Percentiles rank a stretch among this genome's conserved stretches.
These are phyloP conservation scores for Pestalotiopsis sp. DNA, from an alignment of 2,329 filamentous ascomycete species.

Conservation along the genomic window DNA sequence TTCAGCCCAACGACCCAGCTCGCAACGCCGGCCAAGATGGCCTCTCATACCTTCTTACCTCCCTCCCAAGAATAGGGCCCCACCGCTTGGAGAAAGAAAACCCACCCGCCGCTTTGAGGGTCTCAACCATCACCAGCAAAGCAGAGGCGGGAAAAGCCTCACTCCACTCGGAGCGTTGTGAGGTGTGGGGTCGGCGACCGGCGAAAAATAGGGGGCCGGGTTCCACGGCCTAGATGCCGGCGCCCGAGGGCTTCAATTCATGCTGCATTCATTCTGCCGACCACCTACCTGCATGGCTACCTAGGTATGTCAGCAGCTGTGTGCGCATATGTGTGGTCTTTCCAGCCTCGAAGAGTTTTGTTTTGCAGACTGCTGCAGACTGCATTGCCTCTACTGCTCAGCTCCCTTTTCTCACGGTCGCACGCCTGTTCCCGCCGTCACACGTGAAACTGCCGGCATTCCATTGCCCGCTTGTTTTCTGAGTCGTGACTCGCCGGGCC, in stretches of 20 bases:
- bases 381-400: not conserved
- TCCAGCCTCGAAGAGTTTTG: not conserved
- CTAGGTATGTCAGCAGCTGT: too few relatives aligned
- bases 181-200: conserved; percentile 5
- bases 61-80: not conserved
- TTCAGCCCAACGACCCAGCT: not conserved
- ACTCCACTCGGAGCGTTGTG: conserved; percentile 9
- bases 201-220: conserved; percentile 2
- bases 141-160: not conserved
- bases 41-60: not conserved
- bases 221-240: conserved; percentile 9
- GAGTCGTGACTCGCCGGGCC: not conserved
- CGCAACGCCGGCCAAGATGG: not conserved
- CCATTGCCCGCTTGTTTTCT: not conserved
- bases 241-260: conserved; percentile 1
- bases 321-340: not conserved
- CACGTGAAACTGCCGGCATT: not conserved
- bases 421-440: not conserved
- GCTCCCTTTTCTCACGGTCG: not conserved
- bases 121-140: not conserved
- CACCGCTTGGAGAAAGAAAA: not conserved
- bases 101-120: conserved; percentile 4
- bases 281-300: too few relatives aligned
- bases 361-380: not conserved
- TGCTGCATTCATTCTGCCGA: not conserved